Evolutionary conservation across 768 basidiomycete species (phyloP).

Genomic region (Hemileccinum impolitum): DNA sequence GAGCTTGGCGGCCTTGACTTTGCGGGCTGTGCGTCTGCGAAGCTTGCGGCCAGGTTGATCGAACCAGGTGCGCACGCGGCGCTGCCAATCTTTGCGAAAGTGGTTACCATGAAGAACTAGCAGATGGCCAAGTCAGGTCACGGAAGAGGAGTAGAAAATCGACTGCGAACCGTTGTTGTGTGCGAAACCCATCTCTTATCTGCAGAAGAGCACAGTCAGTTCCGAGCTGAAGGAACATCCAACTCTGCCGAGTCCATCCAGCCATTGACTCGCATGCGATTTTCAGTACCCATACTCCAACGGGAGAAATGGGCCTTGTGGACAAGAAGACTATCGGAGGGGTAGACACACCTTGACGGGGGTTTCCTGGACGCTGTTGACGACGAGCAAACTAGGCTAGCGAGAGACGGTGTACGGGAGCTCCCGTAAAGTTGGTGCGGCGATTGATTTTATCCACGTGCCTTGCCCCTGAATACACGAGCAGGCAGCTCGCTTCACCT

Average conservation of each 20-base stretch:
- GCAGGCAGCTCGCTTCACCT: too few relatives aligned
- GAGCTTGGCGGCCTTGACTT: slow-evolving; percentile 83
- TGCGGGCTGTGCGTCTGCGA: slow-evolving; percentile 88
- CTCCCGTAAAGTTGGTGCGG: slow-evolving; percentile 27
- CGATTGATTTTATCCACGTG: slow-evolving; percentile 18
- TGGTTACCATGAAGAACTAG: slow-evolving; percentile 89
- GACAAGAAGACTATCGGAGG: slow-evolving; percentile 1
- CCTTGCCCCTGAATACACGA: too few relatives aligned
- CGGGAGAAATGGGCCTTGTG: background rate
- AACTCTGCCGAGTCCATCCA: slow-evolving; percentile 20
- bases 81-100: slow-evolving; percentile 99
- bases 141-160: slow-evolving; percentile 26
- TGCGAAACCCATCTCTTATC: slow-evolving; percentile 36
- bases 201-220: slow-evolving; percentile 18
- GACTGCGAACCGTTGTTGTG: slow-evolving; percentile 33
- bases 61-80: slow-evolving; percentile 95
- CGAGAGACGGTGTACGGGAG: slow-evolving; percentile 18
- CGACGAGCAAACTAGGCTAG: slow-evolving; percentile 11
- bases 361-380: slow-evolving; percentile 31
- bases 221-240: slow-evolving; percentile 15
- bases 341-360: slow-evolving; percentile 31
- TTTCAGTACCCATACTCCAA: background rate
- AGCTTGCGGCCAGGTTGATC: slow-evolving; percentile 98
- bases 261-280: slow-evolving; percentile 3
- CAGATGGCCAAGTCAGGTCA: slow-evolving; percentile 11